Percentiles rank a stretch among this genome's conserved stretches.
Conservation (phyloP, 495 filamentous ascomycete genomes). For the Pseudomonodictys pantanalensis region DNA sequence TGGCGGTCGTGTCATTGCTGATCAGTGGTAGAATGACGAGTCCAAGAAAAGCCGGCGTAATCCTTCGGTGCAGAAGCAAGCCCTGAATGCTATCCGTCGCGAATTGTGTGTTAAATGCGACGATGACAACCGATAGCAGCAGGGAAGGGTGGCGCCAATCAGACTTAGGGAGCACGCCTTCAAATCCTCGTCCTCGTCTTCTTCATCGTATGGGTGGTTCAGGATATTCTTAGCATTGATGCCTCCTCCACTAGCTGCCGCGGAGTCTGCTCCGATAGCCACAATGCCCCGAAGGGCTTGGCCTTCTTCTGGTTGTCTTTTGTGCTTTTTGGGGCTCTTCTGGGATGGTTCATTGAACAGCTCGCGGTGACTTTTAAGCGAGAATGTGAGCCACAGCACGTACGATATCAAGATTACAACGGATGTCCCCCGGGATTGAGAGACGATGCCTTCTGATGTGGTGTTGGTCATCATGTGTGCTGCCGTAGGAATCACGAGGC, state of each 20-base stretch:
- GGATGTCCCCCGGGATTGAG: conserved; percentile 33
- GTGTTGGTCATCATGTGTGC: not conserved
- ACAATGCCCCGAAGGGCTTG: not conserved
- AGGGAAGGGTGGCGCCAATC: not conserved
- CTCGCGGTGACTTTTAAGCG: conserved; percentile 25
- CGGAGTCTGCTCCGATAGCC: not conserved
- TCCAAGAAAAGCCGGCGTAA: conserved; percentile 37
- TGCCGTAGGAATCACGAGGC: conserved; percentile 9
- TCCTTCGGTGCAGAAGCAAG: not conserved
- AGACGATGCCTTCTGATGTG: not conserved
- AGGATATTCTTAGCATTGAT: not conserved
- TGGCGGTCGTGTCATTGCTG: conserved; percentile 36
- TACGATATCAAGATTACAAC: conserved; percentile 37
- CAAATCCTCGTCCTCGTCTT: not conserved
- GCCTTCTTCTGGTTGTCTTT: not conserved
- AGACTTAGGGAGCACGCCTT: not conserved
- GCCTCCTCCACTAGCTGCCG: not conserved
- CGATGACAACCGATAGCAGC: not conserved
- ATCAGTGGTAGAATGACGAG: conserved; percentile 40
- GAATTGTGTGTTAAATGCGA: conserved; percentile 25
- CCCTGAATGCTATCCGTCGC: conserved; percentile 24
- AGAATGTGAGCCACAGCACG: conserved; percentile 36
- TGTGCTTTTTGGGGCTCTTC: conserved; percentile 3
- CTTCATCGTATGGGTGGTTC: not conserved
- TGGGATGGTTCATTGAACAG: not conserved